These are phyloP conservation scores for Globisporangium carolinianum DNA, from an alignment of 352 stramenopile genomes.

Conservation along the genomic window DNA sequence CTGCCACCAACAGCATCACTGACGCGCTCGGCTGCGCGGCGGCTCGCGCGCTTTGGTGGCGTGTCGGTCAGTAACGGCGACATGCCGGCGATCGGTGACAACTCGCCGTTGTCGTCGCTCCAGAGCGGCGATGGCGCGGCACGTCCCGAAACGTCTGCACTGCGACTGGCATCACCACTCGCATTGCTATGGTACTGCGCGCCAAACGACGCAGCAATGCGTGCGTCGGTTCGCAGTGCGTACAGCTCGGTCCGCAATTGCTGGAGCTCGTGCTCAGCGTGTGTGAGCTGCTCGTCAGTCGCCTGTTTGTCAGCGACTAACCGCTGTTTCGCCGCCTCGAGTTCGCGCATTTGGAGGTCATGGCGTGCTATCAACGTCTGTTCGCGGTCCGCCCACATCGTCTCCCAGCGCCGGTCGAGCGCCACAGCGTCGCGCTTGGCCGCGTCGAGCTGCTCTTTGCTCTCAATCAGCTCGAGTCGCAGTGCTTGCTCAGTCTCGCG, in stretches of 20 bases:
- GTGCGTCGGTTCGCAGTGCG: constrained; percentile 31
- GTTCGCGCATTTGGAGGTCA: constrained; percentile 42
- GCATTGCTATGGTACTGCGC: background rate
- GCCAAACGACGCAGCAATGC: constrained; percentile 45
- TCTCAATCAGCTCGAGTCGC: constrained; percentile 43
- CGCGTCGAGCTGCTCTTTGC: constrained; percentile 53
- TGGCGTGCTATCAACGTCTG: constrained; percentile 36
- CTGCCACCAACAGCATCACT: background rate
- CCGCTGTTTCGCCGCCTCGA: constrained; percentile 50
- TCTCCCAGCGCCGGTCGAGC: constrained; percentile 61
- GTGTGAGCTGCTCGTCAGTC: constrained; percentile 41
- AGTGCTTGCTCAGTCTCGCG: constrained; percentile 61
- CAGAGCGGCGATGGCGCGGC: constrained; percentile 47
- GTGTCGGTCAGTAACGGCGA: constrained; percentile 48
- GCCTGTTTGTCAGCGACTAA: constrained; percentile 51
- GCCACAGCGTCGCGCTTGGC: constrained; percentile 55
- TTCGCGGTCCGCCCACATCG: constrained; percentile 59
- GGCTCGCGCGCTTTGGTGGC: constrained; percentile 5
- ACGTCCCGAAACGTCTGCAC: background rate
- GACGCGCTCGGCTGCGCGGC: constrained; percentile 7
- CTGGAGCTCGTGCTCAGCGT: constrained; percentile 60
- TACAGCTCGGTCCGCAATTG: constrained; percentile 44
- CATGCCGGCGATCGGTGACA: constrained; percentile 41
- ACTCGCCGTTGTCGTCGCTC: constrained; percentile 57
- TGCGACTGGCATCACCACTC: too few relatives aligned